Base-by-base conservation (phyloP, 2,329 filamentous ascomycete genomes). In the Ambrosiella beaveri region DNA sequence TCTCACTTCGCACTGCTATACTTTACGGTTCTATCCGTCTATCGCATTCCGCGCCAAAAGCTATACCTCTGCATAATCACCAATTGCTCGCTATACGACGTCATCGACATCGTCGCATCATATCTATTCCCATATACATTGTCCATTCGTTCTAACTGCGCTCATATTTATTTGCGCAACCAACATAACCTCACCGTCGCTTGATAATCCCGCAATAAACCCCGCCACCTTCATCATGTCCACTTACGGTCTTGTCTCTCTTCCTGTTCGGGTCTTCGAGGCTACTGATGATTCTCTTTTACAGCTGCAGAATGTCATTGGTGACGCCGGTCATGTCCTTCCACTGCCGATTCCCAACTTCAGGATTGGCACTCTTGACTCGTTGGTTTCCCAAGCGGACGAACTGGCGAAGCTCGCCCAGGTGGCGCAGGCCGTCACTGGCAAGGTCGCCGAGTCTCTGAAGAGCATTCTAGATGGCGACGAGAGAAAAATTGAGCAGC, bases 331-430 rank as follows among this genome's bases (percentile, higher is more conserved):
- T 68, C 81, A 79, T 56, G 84, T 88, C 51, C 74, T 82, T 56
- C 82, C 83, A 1, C 96, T 97, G 68, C 74, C 80, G 59, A 85
- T 97, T 62, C 93, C 93, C 17, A 85, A 89, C 63, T 96, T 98
- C 79, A 98, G 97, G 75, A 95, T 98, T 69, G 93, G 93, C 60
- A 96, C 93, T 0, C 78, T 98, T 41, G 93, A 98, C 73, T 88
- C 86, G 44, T 77, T 98, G 59, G 89, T 98, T 50, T 88, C 95
- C 72, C 91, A 98, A 71, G 93, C 93, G 59, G 93, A 98, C 67
- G 93, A 97, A 67, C 76, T 98, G 57, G 79, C 84, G 60, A 97
- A 96, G 80, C 82, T 97, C 56, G 88, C 94, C 64, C 70, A 77
- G 40, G 78, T 80, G 40, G 95, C 89, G 69, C 81, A 90, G 70